Conservation (phyloP, 495 filamentous ascomycete species). For the Alectoria sarmentosa region DNA sequence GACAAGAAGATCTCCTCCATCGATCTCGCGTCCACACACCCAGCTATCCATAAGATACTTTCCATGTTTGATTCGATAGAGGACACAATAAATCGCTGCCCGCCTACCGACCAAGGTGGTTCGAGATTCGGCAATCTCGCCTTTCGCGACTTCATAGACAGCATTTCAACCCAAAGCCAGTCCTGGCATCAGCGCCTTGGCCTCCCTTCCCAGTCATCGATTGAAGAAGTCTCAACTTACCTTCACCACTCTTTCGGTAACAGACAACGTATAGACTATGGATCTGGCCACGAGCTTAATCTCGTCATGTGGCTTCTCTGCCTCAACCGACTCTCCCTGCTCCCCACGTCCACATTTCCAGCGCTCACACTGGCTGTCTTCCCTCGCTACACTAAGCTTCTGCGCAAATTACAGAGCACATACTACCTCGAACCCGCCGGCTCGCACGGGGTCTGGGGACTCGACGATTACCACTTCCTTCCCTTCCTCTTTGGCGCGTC, state of each 20-base stretch:
- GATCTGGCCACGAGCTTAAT: conserved; percentile 93
- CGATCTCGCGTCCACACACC: conserved; percentile 45
- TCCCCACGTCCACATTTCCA: conserved; percentile 59
- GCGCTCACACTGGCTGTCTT: conserved; percentile 71
- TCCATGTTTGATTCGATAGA: conserved; percentile 61
- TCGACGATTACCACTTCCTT: conserved; percentile 96
- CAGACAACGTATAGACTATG: conserved; percentile 86
- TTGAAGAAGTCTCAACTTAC: conserved; percentile 70
- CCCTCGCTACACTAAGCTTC: conserved; percentile 67
- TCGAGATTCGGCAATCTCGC: conserved; percentile 92
- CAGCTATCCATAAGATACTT: conserved; percentile 57
- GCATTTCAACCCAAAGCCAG: conserved; percentile 45
- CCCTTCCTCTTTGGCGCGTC: conserved; percentile 95
- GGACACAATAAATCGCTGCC: conserved; percentile 53
- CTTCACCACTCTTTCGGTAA: conserved; percentile 80
- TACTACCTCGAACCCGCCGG: conserved; percentile 96
- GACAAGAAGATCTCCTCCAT: conserved; percentile 66
- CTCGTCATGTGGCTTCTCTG: conserved; percentile 92
- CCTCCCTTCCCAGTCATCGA: conserved; percentile 35
- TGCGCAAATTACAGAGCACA: conserved; percentile 77
- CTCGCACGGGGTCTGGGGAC: conserved; percentile 91
- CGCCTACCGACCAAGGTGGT: conserved; percentile 74
- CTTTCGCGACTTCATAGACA: conserved; percentile 79
- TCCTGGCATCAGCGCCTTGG: conserved; percentile 34
- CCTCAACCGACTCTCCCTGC: conserved; percentile 68